A percentile compares a stretch with the other conserved stretches of the same genome.
Evolutionary conservation across 345 rosid species (phyloP).

Genomic region (Draba incana): DNA sequence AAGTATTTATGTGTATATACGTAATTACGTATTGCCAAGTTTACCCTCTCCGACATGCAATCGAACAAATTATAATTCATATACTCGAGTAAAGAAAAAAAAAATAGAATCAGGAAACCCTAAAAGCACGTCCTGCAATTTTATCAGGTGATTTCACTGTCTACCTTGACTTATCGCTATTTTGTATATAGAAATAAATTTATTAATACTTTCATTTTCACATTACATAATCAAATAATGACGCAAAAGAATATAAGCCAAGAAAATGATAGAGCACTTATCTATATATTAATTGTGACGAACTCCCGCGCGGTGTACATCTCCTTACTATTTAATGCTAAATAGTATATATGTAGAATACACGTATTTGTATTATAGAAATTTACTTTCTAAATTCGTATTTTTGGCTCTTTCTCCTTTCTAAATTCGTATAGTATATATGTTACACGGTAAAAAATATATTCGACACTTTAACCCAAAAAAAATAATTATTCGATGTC

Average conservation of each 20-base stretch:
- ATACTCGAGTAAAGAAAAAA: constrained; percentile 28
- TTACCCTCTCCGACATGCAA: constrained; percentile 26
- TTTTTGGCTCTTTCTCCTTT: too few relatives aligned
- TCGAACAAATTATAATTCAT: constrained; percentile 17
- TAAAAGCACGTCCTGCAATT: constrained; percentile 46
- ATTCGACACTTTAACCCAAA: too few relatives aligned
- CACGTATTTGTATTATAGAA: too few relatives aligned
- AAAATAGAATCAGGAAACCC: constrained; percentile 34
- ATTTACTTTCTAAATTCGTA: too few relatives aligned
- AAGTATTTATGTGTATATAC: neutral
- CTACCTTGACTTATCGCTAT: constrained; percentile 36
- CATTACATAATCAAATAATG: constrained; percentile 19
- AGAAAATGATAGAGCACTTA: neutral
- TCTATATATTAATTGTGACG: neutral
- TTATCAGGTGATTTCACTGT: constrained; percentile 46
- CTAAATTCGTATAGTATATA: too few relatives aligned
- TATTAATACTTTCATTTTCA: constrained; percentile 18
- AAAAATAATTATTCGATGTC: too few relatives aligned
- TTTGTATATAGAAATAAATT: neutral
- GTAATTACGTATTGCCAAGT: constrained; percentile 9
- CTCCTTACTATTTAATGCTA: too few relatives aligned
- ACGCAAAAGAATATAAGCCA: constrained; percentile 13
- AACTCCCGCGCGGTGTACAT: neutral
- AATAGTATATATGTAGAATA: too few relatives aligned
- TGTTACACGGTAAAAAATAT: too few relatives aligned